Conservation (phyloP, 139 green algal species). For the Chlorella sorokiniana region DNA sequence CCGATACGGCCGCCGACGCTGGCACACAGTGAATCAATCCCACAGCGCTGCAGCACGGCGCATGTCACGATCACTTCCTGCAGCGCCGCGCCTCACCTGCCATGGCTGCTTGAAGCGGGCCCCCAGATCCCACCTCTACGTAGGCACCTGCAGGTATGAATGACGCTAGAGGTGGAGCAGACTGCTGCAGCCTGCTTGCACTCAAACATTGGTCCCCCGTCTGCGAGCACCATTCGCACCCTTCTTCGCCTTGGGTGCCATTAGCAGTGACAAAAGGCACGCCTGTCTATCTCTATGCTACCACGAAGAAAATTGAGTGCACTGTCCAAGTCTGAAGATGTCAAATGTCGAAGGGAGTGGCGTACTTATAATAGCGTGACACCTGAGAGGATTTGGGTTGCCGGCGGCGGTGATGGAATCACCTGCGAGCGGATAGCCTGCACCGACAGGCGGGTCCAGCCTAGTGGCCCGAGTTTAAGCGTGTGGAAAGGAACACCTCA, state of each 20-base stretch:
- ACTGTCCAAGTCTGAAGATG: not conserved
- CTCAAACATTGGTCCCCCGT: not conserved
- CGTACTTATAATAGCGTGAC: too few relatives aligned
- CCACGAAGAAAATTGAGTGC: not conserved
- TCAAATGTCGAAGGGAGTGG: too few relatives aligned
- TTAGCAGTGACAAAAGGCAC: too few relatives aligned
- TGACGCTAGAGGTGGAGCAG: not conserved
- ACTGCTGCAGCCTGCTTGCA: not conserved
- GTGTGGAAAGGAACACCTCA: not conserved
- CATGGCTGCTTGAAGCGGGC: constrained; percentile 8
- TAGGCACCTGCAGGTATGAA: constrained; percentile 17
- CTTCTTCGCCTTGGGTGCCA: constrained; percentile 23
- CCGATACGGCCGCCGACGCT: not conserved
- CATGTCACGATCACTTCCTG: constrained; percentile 18
- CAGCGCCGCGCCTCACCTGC: constrained; percentile 16
- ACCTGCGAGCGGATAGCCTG: not conserved
- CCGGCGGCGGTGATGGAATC: not conserved
- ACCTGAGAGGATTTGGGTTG: not conserved
- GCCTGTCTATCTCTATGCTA: too few relatives aligned
- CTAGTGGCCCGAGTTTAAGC: not conserved
- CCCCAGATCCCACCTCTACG: constrained; percentile 26
- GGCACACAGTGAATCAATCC: not conserved
- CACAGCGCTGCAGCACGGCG: not conserved
- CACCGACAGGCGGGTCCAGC: not conserved
- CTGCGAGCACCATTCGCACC: not conserved